Percentiles rank a stretch among this genome's conserved stretches.
phyloP scores from a whole-genome alignment of 257 asterid genomes.

The Striga asiatica region DNA sequence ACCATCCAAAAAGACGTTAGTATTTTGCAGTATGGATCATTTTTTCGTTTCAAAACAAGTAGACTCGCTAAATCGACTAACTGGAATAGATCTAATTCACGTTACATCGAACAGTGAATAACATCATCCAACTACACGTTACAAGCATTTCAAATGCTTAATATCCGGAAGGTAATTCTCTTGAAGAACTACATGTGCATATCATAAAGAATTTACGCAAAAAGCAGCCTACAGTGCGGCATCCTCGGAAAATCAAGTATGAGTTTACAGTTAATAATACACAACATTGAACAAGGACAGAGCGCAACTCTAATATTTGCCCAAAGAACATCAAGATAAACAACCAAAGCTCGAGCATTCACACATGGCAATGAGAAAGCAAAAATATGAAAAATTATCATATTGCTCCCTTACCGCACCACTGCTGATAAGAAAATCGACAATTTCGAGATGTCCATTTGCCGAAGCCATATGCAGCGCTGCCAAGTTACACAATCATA shows the following conservation, averaged over 20 bases:
- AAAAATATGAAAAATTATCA: not conserved
- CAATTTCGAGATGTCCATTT: slow-evolving; percentile 64
- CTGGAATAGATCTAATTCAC: no score
- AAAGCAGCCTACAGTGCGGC: no score
- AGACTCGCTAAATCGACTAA: not conserved
- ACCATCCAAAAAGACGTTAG: not conserved
- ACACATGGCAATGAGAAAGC: not conserved
- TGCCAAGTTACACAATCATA: slow-evolving; percentile 26
- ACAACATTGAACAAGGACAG: not conserved
- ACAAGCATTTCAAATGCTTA: not conserved
- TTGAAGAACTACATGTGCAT: no score
- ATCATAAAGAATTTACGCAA: no score
- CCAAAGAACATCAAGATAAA: not conserved
- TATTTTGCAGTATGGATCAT: not conserved
- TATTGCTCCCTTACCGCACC: slow-evolving; percentile 52
- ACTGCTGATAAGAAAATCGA: slow-evolving; percentile 55
- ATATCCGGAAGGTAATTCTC: no score
- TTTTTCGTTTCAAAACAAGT: not conserved
- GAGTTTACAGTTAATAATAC: not conserved
- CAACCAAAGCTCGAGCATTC: not conserved
- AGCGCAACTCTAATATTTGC: not conserved
- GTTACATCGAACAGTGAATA: not conserved
- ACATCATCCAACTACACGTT: not conserved
- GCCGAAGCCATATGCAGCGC: slow-evolving; percentile 99
- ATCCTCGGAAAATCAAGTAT: no score